These are phyloP conservation scores for Metschnikowia matae DNA, from an alignment of 805 yeast genomes.

Conservation along the genomic window DNA sequence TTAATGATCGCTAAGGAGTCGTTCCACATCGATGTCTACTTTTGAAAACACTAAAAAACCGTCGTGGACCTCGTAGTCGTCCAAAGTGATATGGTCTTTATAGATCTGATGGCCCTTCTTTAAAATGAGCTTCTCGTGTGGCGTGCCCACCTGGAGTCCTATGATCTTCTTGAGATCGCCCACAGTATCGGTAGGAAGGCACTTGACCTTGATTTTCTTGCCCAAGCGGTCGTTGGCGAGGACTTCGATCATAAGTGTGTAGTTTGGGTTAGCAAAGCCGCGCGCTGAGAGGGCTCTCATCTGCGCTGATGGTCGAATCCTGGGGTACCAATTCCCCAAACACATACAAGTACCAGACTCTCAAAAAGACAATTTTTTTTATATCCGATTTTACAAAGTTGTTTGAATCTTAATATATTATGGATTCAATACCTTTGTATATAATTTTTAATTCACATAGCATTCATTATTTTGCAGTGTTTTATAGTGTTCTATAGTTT, in stretches of 20 bases:
- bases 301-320: not conserved
- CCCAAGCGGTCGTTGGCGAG: conserved; percentile 62
- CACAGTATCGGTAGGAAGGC: conserved; percentile 76
- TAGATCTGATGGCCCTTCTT: conserved; percentile 82
- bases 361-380: too few relatives aligned
- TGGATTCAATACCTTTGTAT: too few relatives aligned
- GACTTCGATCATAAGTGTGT: conserved; percentile 37
- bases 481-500: too few relatives aligned
- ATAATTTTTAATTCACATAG: too few relatives aligned
- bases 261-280: not conserved
- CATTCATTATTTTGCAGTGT: too few relatives aligned
- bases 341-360: too few relatives aligned
- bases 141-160: conserved; percentile 77
- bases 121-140: conserved; percentile 59
- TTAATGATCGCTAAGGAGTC: too few relatives aligned
- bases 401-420: too few relatives aligned
- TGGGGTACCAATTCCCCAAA: not conserved
- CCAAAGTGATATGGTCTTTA: conserved; percentile 86
- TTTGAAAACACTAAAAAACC: too few relatives aligned
- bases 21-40: too few relatives aligned
- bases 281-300: not conserved
- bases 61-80: conserved; percentile 92
- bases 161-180: conserved; percentile 88
- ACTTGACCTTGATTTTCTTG: conserved; percentile 82
- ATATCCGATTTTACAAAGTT: too few relatives aligned